Base-by-base conservation (phyloP, 176 grass and related monocot genomes). In the Secale cereale region DNA sequence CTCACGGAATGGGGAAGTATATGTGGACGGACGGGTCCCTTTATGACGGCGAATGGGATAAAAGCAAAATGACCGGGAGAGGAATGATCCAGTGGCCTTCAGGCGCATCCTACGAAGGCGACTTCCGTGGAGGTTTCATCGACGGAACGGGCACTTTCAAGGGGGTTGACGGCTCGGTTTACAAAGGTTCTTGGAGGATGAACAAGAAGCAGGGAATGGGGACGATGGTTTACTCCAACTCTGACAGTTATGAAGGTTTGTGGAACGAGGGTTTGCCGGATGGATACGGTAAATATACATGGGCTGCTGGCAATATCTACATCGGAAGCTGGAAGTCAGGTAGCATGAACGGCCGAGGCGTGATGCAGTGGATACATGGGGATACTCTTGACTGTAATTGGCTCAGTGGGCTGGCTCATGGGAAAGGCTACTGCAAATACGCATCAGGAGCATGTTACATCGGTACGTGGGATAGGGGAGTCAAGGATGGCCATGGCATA, bases 201-300 rank as follows among this genome's bases (percentile, higher is more conserved):
- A 98, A 90, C 59, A 94, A 90, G 87, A 93, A 94, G 30, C 88
- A 98, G 61, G 93, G 93, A n/a, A 94, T 89, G 91, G 97, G 97
- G 64, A 89, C 74, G 31, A 96, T 96, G 86, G 79, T 70, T 65
- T 98, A 98, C 56, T 61, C 87, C 12, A 98, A 92, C 82, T 90
- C 82, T 35, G 97, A 96, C 54, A 68, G 73, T 77, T 98, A 95
- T 50, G 97, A 94, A 89, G 97, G 97, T 25, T 70, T 86, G 31
- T 98, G 97, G 97, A 98, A 87, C 8, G 93, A 98, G 89, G 93
- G 97, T 32, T 82, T 95, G 45, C 97, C 94, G 61, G 91, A 98
- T 83, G 93, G 93, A 83, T 70, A 80, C 77, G 97, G 97, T 43
- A 94, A 87, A 78, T 95, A 98, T 68, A 87, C 46, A 70, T 98